These are phyloP conservation scores for Chernovozyma sophiae-reginae DNA, from an alignment of 1,139 yeast genomes.

Conservation along the genomic window DNA sequence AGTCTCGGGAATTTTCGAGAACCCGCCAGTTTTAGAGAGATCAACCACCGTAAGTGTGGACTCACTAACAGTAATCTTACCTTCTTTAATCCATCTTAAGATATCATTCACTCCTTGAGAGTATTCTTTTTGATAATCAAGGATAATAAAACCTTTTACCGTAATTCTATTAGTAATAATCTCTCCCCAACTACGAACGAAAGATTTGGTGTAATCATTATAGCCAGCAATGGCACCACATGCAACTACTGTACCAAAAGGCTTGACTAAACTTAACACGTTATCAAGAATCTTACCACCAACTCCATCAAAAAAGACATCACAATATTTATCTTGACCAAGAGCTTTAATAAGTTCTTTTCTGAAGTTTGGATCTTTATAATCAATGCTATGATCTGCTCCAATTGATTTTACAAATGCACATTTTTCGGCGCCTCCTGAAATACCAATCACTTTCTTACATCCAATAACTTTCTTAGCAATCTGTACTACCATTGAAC, in stretches of 20 bases:
- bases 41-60: slow-evolving; percentile 31
- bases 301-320: slow-evolving; percentile 22
- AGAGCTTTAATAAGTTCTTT: slow-evolving; percentile 11
- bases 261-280: slow-evolving; percentile 16
- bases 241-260: slow-evolving; percentile 22
- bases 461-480: slow-evolving; percentile 28
- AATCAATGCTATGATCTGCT: slow-evolving; percentile 26
- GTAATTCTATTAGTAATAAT: slow-evolving; percentile 21
- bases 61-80: slow-evolving; percentile 15
- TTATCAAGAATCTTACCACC: slow-evolving; percentile 21
- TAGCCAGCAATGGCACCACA: slow-evolving; percentile 31
- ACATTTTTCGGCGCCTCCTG: slow-evolving; percentile 28
- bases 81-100: slow-evolving; percentile 17
- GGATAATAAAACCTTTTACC: slow-evolving; percentile 19
- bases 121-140: slow-evolving; percentile 14
- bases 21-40: slow-evolving; percentile 24
- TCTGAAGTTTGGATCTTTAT: slow-evolving; percentile 16
- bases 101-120: slow-evolving; percentile 12
- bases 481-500: slow-evolving; percentile 27
- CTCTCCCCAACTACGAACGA: slow-evolving; percentile 20
- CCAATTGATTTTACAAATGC: slow-evolving; percentile 27
- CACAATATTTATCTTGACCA: slow-evolving; percentile 15
- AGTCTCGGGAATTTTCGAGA: slow-evolving; percentile 35
- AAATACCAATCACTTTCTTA: slow-evolving; percentile 26
- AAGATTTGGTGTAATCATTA: slow-evolving; percentile 15